Conservation (phyloP, 371 early-diverging fungal genomes). For the Rhizopus arrhizus region DNA sequence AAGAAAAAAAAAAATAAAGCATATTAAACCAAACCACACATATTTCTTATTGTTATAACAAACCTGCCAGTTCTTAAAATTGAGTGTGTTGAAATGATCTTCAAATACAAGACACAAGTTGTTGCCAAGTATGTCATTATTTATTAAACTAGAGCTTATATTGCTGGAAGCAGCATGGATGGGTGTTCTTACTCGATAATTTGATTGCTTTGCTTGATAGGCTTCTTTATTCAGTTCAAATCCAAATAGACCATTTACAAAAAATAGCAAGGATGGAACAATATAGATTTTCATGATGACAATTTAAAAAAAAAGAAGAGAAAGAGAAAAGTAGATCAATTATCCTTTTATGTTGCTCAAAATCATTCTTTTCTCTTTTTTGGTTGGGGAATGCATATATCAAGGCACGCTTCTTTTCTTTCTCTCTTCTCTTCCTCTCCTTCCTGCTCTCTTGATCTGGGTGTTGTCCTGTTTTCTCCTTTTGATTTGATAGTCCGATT, state of each 20-base stretch:
- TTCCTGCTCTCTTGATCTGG: too few species aligned
- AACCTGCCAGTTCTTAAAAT: conserved; percentile 62
- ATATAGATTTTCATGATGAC: background rate
- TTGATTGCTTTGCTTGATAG: background rate
- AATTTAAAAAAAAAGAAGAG: background rate
- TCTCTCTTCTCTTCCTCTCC: too few species aligned
- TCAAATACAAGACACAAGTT: conserved; percentile 56
- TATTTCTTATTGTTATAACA: background rate
- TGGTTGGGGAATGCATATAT: background rate
- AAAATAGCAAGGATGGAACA: background rate
- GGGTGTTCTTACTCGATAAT: background rate
- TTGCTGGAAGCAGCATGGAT: conserved; percentile 1
- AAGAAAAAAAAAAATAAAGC: background rate
- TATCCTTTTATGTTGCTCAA: too few species aligned
- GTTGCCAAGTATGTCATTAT: background rate
- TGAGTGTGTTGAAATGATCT: conserved; percentile 65
- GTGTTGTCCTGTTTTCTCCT: background rate
- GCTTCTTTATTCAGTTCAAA: conserved; percentile 12
- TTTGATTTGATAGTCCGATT: background rate
- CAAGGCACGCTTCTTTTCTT: background rate
- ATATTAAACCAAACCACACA: background rate
- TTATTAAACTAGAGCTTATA: background rate
- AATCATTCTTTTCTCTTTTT: too few species aligned
- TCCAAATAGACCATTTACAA: background rate
- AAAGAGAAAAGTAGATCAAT: background rate